Evolutionary conservation across 2,329 filamentous ascomycete species (phyloP).

Genomic region (Aureobasidium sp.): DNA sequence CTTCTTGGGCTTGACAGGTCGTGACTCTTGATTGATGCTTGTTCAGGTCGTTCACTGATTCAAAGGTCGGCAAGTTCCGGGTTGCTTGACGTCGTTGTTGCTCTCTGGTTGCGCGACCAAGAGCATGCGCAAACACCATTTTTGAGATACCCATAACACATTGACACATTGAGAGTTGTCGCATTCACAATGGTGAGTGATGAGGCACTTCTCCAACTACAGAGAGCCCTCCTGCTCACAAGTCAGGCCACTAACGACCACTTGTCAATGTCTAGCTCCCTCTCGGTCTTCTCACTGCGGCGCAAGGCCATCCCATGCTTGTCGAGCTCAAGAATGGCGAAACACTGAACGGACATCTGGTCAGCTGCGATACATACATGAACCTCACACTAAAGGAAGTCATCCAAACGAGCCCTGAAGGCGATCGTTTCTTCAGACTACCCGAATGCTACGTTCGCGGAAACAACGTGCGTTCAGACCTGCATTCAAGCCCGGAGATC

Average conservation of each 20-base stretch:
- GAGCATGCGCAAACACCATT: background rate
- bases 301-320: constrained; percentile 95
- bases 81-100: constrained; percentile 13
- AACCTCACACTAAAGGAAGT: constrained; percentile 96
- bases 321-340: constrained; percentile 97
- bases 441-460: constrained; percentile 94
- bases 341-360: constrained; percentile 90
- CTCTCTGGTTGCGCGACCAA: background rate
- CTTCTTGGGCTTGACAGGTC: background rate
- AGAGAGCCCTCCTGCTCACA: constrained; percentile 17
- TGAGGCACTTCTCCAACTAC: background rate
- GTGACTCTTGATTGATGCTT: background rate
- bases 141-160: background rate
- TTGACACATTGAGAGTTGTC: constrained; percentile 1
- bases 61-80: background rate
- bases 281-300: constrained; percentile 80
- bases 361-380: constrained; percentile 99
- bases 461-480: constrained; percentile 67
- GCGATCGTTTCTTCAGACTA: constrained; percentile 86
- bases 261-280: constrained; percentile 44
- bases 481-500: background rate
- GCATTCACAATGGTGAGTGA: constrained; percentile 21
- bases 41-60: background rate
- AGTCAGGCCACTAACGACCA: constrained; percentile 16
- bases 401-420: constrained; percentile 90